Percentiles rank a stretch among this genome's conserved stretches.
phyloP scores from a whole-genome alignment of 2,329 filamentous ascomycete species.

The Fusarium lateritium region DNA sequence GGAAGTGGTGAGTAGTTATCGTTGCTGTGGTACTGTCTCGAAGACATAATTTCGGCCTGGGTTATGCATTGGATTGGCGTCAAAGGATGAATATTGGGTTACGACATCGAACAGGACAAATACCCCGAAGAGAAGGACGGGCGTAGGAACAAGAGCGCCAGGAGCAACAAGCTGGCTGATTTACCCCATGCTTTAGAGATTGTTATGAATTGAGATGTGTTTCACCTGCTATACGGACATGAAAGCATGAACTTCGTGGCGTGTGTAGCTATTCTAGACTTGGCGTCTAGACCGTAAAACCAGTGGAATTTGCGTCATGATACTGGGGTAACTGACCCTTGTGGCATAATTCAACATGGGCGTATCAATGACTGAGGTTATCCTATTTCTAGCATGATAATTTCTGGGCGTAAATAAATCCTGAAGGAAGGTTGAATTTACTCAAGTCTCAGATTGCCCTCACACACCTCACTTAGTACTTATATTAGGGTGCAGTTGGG shows the following conservation, averaged over 20 bases:
- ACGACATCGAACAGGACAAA: constrained; percentile 28
- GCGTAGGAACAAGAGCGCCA: constrained; percentile 20
- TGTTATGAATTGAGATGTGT: constrained; percentile 22
- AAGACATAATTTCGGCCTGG: constrained; percentile 8
- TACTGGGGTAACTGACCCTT: constrained; percentile 25
- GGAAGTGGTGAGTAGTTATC: constrained; percentile 25
- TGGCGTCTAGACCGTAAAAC: constrained; percentile 6
- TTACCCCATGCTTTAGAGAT: constrained; percentile 16
- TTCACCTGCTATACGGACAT: constrained; percentile 4
- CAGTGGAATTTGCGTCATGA: neutral
- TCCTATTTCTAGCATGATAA: too few species aligned
- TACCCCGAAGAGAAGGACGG: constrained; percentile 36
- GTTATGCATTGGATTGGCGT: constrained; percentile 40
- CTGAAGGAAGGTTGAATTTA: too few species aligned
- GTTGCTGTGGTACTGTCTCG: constrained; percentile 19
- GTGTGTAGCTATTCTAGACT: constrained; percentile 11
- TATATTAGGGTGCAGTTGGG: too few species aligned
- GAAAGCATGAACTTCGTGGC: constrained; percentile 2
- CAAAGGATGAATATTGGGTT: constrained; percentile 31
- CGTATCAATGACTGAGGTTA: too few species aligned
- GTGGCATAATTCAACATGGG: neutral
- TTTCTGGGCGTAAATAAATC: too few species aligned
- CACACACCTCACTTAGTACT: too few species aligned
- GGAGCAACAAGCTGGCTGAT: constrained; percentile 1
- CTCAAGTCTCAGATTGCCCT: too few species aligned